Evolutionary conservation across 106 monocot genomes (phyloP).

Genomic region (Acorus calamus): DNA sequence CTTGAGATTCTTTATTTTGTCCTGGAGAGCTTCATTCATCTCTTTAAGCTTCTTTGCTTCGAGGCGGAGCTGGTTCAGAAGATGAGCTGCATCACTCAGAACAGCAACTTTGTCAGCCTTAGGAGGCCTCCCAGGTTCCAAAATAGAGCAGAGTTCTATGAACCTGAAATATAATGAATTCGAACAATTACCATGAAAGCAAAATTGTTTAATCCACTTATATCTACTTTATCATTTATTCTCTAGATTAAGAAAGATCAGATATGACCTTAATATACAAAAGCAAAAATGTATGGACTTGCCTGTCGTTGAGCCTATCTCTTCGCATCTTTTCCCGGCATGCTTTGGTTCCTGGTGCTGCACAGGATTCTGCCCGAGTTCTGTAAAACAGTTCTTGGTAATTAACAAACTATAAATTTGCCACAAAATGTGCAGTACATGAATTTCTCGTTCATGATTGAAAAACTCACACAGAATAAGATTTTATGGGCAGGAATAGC

Average conservation of each 20-base stretch:
- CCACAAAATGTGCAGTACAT: no score
- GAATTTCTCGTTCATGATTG: no score
- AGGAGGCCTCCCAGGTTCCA: slow-evolving; percentile 55
- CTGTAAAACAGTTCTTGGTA: slow-evolving; percentile 9
- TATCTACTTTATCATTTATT: no score
- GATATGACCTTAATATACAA: no score
- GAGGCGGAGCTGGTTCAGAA: slow-evolving; percentile 37
- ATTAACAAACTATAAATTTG: background rate
- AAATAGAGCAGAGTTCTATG: slow-evolving; percentile 41
- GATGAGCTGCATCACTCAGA: slow-evolving; percentile 38
- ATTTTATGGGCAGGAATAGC: no score
- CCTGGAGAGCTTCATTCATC: slow-evolving; percentile 50
- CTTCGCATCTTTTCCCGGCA: slow-evolving; percentile 54
- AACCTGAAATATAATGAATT: slow-evolving; percentile 26
- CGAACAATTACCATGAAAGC: background rate
- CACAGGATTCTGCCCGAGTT: slow-evolving; percentile 28
- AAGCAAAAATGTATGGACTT: background rate
- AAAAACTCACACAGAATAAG: no score
- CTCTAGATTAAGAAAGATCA: no score
- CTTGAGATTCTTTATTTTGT: slow-evolving; percentile 51
- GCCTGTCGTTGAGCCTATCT: slow-evolving; percentile 54
- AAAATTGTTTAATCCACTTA: no score
- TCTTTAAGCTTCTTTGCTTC: slow-evolving; percentile 51
- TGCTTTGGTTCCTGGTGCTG: slow-evolving; percentile 44
- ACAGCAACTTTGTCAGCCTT: slow-evolving; percentile 54